These are phyloP conservation scores for Eimeria praecox DNA, from an alignment of 169 alveolate species.

Conservation along the genomic window DNA sequence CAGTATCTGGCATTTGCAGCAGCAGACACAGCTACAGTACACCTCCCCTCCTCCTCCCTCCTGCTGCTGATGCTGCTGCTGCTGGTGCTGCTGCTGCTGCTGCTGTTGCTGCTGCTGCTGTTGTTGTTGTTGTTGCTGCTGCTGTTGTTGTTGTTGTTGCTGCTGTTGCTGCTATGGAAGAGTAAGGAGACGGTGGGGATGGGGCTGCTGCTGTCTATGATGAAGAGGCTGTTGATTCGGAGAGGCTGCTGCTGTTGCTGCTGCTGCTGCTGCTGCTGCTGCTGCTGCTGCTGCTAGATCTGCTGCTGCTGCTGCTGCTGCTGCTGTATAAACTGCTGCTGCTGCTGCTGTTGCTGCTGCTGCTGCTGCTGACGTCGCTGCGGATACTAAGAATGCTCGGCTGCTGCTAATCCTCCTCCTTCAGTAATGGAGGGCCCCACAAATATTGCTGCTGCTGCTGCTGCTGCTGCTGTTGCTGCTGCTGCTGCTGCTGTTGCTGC, in stretches of 20 bases:
- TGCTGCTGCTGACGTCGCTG: background rate
- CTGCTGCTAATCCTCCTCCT: background rate
- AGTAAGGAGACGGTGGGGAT: background rate
- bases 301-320: no score
- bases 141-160: background rate
- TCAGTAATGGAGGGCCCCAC: no score
- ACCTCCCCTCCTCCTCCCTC: background rate
- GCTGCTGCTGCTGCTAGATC: constrained; percentile 12
- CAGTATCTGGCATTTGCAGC: constrained; percentile 6
- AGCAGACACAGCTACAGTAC: background rate
- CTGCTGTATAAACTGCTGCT: no score
- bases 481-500: no score
- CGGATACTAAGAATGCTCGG: background rate
- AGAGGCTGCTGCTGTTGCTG: background rate
- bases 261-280: constrained; percentile 10
- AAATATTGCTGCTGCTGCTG: no score
- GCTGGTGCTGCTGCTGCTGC: constrained; percentile 6
- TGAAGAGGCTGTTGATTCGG: background rate
- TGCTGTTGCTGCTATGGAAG: background rate
- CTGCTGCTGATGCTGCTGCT: no score
- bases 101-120: background rate
- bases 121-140: background rate
- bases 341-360: no score
- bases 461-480: no score
- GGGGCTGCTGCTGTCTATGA: background rate